Conservation (phyloP, 495 filamentous ascomycete genomes). For the Parachaetomium inaequale region DNA sequence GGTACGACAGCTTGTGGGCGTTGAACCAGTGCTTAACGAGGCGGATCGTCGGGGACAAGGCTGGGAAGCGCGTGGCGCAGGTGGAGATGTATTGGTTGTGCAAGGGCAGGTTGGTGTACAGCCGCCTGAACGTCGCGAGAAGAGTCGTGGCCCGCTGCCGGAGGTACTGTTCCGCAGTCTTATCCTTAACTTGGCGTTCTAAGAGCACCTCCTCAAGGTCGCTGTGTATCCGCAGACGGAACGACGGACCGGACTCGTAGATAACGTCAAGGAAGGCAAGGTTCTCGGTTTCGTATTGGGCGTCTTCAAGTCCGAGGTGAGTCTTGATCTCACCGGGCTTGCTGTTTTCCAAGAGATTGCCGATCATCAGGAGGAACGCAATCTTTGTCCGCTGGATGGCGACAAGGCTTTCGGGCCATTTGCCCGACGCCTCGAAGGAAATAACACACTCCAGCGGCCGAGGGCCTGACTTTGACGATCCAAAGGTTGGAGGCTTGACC, state of each 20-base stretch:
- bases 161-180: conserved; percentile 53
- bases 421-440: conserved; percentile 87
- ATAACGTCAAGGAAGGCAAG: conserved; percentile 77
- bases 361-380: conserved; percentile 83
- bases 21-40: conserved; percentile 87
- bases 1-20: conserved; percentile 69
- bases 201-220: conserved; percentile 82
- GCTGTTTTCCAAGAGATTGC: conserved; percentile 57
- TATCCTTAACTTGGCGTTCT: conserved; percentile 72
- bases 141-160: conserved; percentile 65
- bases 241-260: conserved; percentile 63
- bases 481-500: conserved; percentile 47
- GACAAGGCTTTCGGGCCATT: conserved; percentile 87
- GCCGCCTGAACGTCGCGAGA: conserved; percentile 65
- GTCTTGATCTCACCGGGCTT: conserved; percentile 51
- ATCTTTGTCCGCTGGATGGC: conserved; percentile 93
- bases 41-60: conserved; percentile 81
- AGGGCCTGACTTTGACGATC: conserved; percentile 34
- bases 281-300: conserved; percentile 62
- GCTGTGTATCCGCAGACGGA: conserved; percentile 68
- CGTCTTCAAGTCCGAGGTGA: conserved; percentile 77
- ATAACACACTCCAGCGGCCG: conserved; percentile 62
- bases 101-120: conserved; percentile 67
- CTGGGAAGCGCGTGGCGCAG: conserved; percentile 73
- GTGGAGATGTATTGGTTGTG: conserved; percentile 76